phyloP scores from a whole-genome alignment of 495 filamentous ascomycete genomes.

The Aspergillus mulundensis region DNA sequence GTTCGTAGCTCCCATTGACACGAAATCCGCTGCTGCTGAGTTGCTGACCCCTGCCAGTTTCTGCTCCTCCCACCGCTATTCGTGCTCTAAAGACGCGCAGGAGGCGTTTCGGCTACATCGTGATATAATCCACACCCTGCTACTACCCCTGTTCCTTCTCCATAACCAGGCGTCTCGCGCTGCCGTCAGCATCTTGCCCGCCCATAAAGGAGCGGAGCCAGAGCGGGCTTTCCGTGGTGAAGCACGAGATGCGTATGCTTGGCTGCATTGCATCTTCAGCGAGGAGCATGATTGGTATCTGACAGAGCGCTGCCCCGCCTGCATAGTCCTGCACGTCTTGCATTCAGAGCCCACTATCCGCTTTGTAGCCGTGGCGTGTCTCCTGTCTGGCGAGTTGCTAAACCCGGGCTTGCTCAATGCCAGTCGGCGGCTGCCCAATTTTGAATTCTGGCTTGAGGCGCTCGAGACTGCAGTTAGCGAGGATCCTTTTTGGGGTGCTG shows the following conservation, averaged over 20 bases:
- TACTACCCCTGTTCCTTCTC: slow-evolving; percentile 55
- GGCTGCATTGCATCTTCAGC: slow-evolving; percentile 56
- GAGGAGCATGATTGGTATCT: slow-evolving; percentile 58
- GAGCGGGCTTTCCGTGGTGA: slow-evolving; percentile 57
- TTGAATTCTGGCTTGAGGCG: slow-evolving; percentile 53
- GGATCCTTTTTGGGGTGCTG: slow-evolving; percentile 56
- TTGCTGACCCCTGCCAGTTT: slow-evolving; percentile 36
- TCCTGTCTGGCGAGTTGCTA: slow-evolving; percentile 43
- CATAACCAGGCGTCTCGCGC: slow-evolving; percentile 49
- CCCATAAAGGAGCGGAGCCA: slow-evolving; percentile 45
- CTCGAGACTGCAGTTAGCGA: slow-evolving; percentile 49
- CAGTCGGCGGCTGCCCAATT: slow-evolving; percentile 33
- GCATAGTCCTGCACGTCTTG: slow-evolving; percentile 50
- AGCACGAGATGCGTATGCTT: slow-evolving; percentile 56
- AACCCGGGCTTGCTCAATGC: slow-evolving; percentile 18
- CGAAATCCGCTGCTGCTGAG: neutral
- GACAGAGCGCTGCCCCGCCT: slow-evolving; percentile 54
- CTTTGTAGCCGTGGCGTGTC: slow-evolving; percentile 51
- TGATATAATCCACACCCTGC: slow-evolving; percentile 57
- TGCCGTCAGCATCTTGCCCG: slow-evolving; percentile 44
- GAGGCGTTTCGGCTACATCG: slow-evolving; percentile 54
- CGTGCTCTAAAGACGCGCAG: slow-evolving; percentile 37
- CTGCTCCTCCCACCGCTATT: slow-evolving; percentile 43
- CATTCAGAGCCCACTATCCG: slow-evolving; percentile 58
- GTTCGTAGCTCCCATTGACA: slow-evolving; percentile 12